These are phyloP conservation scores for Fusarium chuoi DNA, from an alignment of 2,329 filamentous ascomycete genomes.

Conservation along the genomic window DNA sequence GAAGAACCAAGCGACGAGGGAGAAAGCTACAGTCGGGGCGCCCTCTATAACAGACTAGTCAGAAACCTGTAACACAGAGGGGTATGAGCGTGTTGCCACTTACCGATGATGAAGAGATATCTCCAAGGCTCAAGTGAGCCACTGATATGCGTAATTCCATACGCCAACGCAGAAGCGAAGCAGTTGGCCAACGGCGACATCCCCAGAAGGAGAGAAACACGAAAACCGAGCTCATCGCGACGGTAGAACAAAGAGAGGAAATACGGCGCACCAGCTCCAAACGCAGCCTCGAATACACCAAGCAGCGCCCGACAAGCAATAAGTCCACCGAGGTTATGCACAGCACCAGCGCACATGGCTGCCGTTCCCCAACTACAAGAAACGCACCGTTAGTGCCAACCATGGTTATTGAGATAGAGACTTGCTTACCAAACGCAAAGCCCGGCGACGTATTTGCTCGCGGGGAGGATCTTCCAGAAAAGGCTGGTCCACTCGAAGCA, in stretches of 20 bases:
- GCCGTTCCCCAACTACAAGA: slow-evolving; percentile 21
- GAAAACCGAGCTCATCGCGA: slow-evolving; percentile 20
- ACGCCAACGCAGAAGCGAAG: slow-evolving; percentile 23
- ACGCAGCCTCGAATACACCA: slow-evolving; percentile 27
- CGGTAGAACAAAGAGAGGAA: slow-evolving; percentile 24
- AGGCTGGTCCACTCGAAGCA: slow-evolving; percentile 27
- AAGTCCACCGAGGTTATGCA: slow-evolving; percentile 8
- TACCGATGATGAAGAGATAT: slow-evolving; percentile 2
- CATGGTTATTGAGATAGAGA: accelerated
- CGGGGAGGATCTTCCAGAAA: slow-evolving; percentile 30
- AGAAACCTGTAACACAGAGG: not conserved
- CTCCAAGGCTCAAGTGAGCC: slow-evolving; percentile 25
- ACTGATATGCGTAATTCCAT: slow-evolving; percentile 17
- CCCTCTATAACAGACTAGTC: not conserved
- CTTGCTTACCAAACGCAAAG: slow-evolving; percentile 22
- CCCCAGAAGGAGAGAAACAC: slow-evolving; percentile 11
- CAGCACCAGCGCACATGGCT: slow-evolving; percentile 23
- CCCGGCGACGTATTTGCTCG: slow-evolving; percentile 20
- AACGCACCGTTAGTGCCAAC: accelerated
- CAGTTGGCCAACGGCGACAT: slow-evolving; percentile 27
- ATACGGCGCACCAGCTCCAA: slow-evolving; percentile 30
- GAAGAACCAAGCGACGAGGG: slow-evolving; percentile 19
- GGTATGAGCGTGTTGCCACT: not conserved
- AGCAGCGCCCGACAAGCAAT: slow-evolving; percentile 13
- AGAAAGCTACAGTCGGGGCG: slow-evolving; percentile 9